Evolutionary conservation across 208 protist genomes (phyloP), one percentile per base, ranked within the genome.

Genomic region (Strigomonas culicis): DNA sequence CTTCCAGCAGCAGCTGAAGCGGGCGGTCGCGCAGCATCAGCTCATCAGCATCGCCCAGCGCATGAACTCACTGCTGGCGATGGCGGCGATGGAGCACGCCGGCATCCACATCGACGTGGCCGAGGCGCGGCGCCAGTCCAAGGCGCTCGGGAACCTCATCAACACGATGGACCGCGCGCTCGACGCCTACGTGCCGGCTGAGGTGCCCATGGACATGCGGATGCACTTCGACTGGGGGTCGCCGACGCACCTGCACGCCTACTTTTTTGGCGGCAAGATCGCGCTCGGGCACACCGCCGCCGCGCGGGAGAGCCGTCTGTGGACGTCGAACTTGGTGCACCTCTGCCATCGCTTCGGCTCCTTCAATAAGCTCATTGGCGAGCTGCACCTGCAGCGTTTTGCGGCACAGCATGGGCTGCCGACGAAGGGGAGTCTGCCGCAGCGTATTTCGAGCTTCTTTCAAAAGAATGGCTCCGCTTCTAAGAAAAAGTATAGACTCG

Each of bases 51-150:
- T 92, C 28, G 75, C 77, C 19, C 86, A 93, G 59, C 78, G 89
- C 52, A 93, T 93, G 89, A 86, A 93, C 65, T 76, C 89, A 22
- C 59, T 95, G 50, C 72, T 93, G 13, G 75, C 80, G 21, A 92
- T 92, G 84, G 63, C 89, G 1, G 56, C 70, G 28, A 93, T 95
- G 63, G 84, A 93, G 66, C 46, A 59, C 13, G 60, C 74, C 11
- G 89, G 89, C 53, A 88, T 95, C 56, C 70, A 84, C 60, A 63
- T 95, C 44, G 84, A 95, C 58, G 64, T 64, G 1, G 69, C 80
- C 39, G 86, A 92, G 66, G 84, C 86, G 11, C 61, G 51, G 46
- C 71, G 63, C 34, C 84, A 91, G 63, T 61, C 81, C 21, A 67
- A 74, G 41, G 81, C 82, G 25, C 61, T 91, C 59, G 59, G 66